Percentiles rank a stretch among this genome's conserved stretches.
phyloP scores from a whole-genome alignment of 768 basidiomycete species.

The Suillus occidentalis region DNA sequence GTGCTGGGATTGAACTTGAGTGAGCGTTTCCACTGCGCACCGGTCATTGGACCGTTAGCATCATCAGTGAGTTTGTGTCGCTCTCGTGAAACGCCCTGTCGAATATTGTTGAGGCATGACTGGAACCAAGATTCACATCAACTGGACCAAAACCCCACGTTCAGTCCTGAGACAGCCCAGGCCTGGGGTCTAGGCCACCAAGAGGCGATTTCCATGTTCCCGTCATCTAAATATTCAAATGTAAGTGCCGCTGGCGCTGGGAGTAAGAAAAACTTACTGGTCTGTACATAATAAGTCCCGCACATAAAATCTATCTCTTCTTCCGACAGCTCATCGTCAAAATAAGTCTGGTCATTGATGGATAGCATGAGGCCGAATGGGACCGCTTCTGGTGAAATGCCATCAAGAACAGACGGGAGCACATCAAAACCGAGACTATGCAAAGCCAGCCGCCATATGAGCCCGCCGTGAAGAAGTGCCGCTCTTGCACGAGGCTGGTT shows the following conservation, averaged over 20 bases:
- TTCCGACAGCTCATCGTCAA: background rate
- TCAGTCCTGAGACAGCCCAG: background rate
- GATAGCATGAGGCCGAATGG: background rate
- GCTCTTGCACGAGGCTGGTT: background rate
- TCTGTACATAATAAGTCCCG: background rate
- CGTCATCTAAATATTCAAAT: background rate
- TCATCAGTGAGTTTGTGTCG: background rate
- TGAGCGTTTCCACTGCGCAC: background rate
- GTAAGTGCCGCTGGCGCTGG: background rate
- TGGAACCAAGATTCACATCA: background rate
- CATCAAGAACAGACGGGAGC: background rate
- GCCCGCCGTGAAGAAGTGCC: slow-evolving; percentile 1
- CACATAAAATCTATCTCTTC: background rate
- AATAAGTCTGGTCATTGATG: background rate
- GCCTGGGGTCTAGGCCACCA: background rate
- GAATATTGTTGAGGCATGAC: background rate
- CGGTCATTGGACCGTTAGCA: background rate
- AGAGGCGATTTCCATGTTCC: background rate
- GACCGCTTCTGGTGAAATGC: background rate
- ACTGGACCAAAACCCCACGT: slow-evolving; percentile 1
- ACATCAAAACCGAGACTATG: background rate
- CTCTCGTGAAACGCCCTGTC: background rate
- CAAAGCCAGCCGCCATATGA: slow-evolving; percentile 4
- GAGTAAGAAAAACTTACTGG: background rate
- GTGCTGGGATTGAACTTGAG: background rate